Percentiles rank a stretch among this genome's conserved stretches.
Evolutionary conservation across 805 yeast genomes (phyloP).

Genomic region (Metschnikowia bowlesiae): DNA sequence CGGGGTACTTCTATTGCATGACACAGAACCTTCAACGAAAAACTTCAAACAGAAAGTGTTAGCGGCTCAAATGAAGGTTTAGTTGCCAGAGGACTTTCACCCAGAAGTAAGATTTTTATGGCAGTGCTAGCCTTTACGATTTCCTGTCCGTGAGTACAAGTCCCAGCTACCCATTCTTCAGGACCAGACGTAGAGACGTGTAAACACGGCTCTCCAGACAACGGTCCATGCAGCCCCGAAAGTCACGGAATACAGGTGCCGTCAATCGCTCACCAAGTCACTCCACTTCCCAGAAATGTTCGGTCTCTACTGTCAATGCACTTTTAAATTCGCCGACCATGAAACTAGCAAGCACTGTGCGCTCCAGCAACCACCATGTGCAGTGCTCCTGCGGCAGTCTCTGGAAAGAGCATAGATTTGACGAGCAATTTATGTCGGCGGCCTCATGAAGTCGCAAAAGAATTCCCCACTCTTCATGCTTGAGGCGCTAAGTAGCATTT

Average conservation of each 20-base stretch:
- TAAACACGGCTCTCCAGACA: neutral
- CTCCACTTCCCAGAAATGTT: neutral
- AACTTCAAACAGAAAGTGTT: neutral
- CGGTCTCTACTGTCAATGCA: neutral
- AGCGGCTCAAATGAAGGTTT: neutral
- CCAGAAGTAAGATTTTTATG: neutral
- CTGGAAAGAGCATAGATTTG: neutral
- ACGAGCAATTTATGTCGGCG: neutral
- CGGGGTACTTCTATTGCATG: conserved; percentile 1
- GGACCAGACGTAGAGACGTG: neutral
- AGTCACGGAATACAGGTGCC: neutral
- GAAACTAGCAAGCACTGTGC: neutral
- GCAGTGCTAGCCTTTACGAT: neutral
- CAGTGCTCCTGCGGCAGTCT: neutral
- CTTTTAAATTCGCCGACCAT: neutral
- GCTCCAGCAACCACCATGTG: neutral
- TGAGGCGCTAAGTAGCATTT: neutral
- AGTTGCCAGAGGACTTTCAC: neutral
- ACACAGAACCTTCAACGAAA: neutral
- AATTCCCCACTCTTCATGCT: neutral
- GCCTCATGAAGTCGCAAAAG: neutral
- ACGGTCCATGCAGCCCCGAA: neutral
- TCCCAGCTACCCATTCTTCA: neutral
- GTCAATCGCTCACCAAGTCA: neutral
- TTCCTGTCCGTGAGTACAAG: neutral